phyloP scores from a whole-genome alignment of 805 yeast genomes.

The Nakazawaea pomicola region DNA sequence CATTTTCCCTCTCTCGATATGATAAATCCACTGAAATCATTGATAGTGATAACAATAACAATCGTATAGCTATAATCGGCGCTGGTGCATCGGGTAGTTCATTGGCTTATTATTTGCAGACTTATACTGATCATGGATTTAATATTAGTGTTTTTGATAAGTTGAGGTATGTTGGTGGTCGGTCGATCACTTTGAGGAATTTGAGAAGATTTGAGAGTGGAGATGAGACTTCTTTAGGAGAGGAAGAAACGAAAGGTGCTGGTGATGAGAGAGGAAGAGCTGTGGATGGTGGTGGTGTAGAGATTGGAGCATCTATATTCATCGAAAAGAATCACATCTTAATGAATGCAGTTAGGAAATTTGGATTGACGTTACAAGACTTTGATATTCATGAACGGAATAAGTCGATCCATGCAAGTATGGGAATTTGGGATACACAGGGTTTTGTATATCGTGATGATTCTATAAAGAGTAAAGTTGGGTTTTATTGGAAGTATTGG shows the following conservation, averaged over 20 bases:
- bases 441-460: conserved; percentile 17
- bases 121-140: conserved; percentile 26
- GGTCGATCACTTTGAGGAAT: conserved; percentile 33
- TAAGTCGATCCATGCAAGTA: conserved; percentile 10
- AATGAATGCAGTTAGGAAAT: conserved; percentile 29
- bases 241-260: too few species aligned
- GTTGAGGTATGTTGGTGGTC: conserved; percentile 38
- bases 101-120: conserved; percentile 39
- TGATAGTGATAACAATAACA: too few species aligned
- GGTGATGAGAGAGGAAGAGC: too few species aligned
- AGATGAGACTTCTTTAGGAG: too few species aligned
- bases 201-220: too few species aligned
- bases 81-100: conserved; percentile 50
- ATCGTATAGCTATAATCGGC: conserved; percentile 38
- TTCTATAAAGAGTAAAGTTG: conserved; percentile 10
- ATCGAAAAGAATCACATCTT: conserved; percentile 35
- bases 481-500: conserved; percentile 27
- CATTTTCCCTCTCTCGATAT: too few species aligned
- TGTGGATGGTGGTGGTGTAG: too few species aligned
- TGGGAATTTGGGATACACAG: conserved; percentile 35
- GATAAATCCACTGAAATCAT: too few species aligned
- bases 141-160: conserved; percentile 39
- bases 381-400: conserved; percentile 15
- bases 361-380: conserved; percentile 23
- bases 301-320: conserved; percentile 43